Base-by-base conservation (phyloP, 1,139 yeast species). In the Debaryomyces psychrophilus region DNA sequence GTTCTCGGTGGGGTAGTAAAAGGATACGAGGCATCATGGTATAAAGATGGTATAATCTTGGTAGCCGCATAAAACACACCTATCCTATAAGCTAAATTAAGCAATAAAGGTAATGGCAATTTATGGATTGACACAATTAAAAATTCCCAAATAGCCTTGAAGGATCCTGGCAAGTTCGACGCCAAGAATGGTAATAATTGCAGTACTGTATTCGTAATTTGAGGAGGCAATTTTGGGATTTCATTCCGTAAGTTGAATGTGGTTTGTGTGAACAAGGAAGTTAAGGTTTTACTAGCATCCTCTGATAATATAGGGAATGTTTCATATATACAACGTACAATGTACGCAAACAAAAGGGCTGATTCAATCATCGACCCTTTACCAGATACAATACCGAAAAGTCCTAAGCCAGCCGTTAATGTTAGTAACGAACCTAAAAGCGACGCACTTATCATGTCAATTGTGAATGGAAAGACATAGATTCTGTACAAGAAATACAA, bases 31-130 rank as follows among this genome's bases (percentile, higher is more conserved):
- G 68, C 65, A 12, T 71, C 71, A 51, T 74, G 73, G 55, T 74
- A 73, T 50, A 90, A 69, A 17, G 89, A 84, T 1, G 99, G 98
- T 18, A 93, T 89, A 51, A 93, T 90, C 62, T 95, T 85, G 12
- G 97, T 88, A 4, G 98, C 97, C 2, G 96, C 90, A 60, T 89
- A 90, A 58, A 92, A 90, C 3, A 92, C 96, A 2, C 89, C 78
- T 22, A 93, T 82, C 57, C 99, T 78, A 61, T 88, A 92, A 2
- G 90, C 90, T 55, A 93, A 73, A 55, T 90, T 90, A 29, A 90
- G 76, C 34, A 90, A 70, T 20, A 93, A 84, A 2, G 96, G 89
- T 6, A 95, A 82, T 0, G 96, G 87, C 41, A 93, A 76, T 31
- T 92, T 87, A 46, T 83, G 82, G 25, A 83, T 71, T 1, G 96